Evolutionary conservation across 345 rosid genomes (phyloP), one percentile per base, ranked within the genome.

Genomic region (Arabidopsis arenosa): DNA sequence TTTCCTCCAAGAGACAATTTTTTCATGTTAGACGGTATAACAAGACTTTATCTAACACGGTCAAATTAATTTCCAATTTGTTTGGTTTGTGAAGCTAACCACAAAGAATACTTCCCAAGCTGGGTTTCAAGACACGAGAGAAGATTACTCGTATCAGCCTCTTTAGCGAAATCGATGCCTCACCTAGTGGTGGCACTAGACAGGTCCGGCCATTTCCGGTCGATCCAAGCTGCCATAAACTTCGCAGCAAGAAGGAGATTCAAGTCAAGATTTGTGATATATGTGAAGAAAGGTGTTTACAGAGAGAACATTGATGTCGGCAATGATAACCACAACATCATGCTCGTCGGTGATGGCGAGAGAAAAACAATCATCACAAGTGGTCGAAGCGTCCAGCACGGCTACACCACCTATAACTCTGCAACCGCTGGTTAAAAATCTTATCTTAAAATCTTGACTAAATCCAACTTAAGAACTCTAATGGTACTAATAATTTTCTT

Each of bases 391-490:
- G 90, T 87, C 36, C 82, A 83, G 4, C 85, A 86, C 1, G 91
- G 92, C 21, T 93, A 71, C 78, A 89, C 97, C 14, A 93, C 98
- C 75, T 93, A 86, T 74, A 68, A 84, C 68, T 91, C 98, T 14
- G 96, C 97, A 39, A 93, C 98, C 43, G 89, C 84, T 14, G 97
- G 98, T 91, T 11, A 18, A 35, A 5, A 33, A 2, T 18, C 10
- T 37, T 37, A 23, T 52, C 51, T n/a, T 37, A 32, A 5, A 10
- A 30, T 15, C 2, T 70, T 63, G 0, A 2, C 7, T 52, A 32
- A 33, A n/a, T n/a, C 40, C 49, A 0, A 51, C 39, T 32, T 14
- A 30, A 30, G 5, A 39, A 54, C 1, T 48, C 15, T 51, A 9
- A 54, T 15, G 21, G 15, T 55, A 58, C 36, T 58, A 37, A 48